Percentiles rank a stretch among this genome's conserved stretches.
These are phyloP conservation scores for Erodium texanum DNA, from an alignment of 441 rosid genomes.

Conservation along the genomic window DNA sequence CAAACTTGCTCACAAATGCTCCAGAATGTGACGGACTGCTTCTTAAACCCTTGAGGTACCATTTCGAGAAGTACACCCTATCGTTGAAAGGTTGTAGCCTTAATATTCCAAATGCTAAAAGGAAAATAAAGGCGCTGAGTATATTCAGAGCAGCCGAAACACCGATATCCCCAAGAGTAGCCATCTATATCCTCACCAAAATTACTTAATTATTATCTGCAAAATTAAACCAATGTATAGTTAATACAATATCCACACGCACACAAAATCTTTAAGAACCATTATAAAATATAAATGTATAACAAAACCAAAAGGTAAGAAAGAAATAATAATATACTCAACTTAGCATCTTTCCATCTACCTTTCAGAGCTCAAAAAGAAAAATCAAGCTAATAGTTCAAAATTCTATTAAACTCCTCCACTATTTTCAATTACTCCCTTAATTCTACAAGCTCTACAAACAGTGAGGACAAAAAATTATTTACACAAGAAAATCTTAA, in stretches of 20 bases:
- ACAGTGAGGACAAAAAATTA: not conserved
- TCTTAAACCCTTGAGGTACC: slow-evolving; percentile 83
- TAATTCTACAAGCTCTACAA: not conserved
- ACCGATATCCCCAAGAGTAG: slow-evolving; percentile 4
- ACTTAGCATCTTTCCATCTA: not conserved
- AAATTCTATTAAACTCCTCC: not conserved
- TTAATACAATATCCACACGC: not conserved
- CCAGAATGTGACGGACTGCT: slow-evolving; percentile 56
- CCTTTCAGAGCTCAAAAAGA: not conserved
- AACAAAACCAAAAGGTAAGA: not conserved
- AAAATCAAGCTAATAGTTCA: not conserved
- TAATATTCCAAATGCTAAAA: slow-evolving; percentile 63
- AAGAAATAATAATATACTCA: not conserved
- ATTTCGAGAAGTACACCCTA: slow-evolving; percentile 89
- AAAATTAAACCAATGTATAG: not conserved
- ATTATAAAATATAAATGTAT: not conserved
- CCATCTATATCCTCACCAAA: slow-evolving; percentile 3
- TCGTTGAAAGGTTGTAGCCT: slow-evolving; percentile 94
- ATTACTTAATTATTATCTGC: not conserved
- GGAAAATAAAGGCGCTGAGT: slow-evolving; percentile 59
- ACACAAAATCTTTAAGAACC: not conserved
- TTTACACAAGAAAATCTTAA: not conserved
- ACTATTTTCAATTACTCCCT: not conserved
- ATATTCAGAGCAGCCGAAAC: slow-evolving; percentile 63
- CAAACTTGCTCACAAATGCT: slow-evolving; percentile 46